Evolutionary conservation across 139 green algal genomes (phyloP), one percentile per base, ranked within the genome.

Genomic region (Trebouxia sp.): DNA sequence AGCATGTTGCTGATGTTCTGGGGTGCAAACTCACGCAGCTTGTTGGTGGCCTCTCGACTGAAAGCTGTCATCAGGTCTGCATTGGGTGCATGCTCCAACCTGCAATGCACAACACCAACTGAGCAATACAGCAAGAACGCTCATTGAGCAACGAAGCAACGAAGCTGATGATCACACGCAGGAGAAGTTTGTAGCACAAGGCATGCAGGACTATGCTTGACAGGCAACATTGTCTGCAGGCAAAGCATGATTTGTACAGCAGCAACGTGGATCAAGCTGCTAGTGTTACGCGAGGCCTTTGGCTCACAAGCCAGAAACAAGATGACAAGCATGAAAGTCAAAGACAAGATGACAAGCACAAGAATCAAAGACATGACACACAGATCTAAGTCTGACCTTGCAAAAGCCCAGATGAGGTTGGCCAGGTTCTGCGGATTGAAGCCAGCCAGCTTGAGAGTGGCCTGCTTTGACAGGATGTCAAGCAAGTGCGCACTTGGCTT

Each of bases 1-100:
- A 91, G 51, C 45, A 89, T 37, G 37, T 82, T 85, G 11, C 70
- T 80, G 5, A 91, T 83, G 81, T 91, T 86, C 37, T 88, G 79
- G 11, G 69, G 69, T 1, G 69, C 69, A 77, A 77, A 77, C 42
- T 77, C 41, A 37, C 42, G 41, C 6, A 77, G 69, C 69, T 77
- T 77, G 26, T 41, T 51, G 9, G 53, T 53, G 41, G 69, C 43
- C 41, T 77, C 69, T 32, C 41, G 41, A 26, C 41, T 53, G n/a
- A 77, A 77, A 26, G 69, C 69, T 56, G 38, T 41, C 69, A 77
- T 51, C 6, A 77, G 69, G 24, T 53, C 69, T 35, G 42, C 41
- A 24, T 53, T 77, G 24, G 69, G 69, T 53, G 43, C 69, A 77
- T 56, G 41, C 12, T 53, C 43, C 11, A 77, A 22, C 69, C 69